Evolutionary conservation across 257 asterid genomes (phyloP).

Genomic region (Pogostemon cablin): DNA sequence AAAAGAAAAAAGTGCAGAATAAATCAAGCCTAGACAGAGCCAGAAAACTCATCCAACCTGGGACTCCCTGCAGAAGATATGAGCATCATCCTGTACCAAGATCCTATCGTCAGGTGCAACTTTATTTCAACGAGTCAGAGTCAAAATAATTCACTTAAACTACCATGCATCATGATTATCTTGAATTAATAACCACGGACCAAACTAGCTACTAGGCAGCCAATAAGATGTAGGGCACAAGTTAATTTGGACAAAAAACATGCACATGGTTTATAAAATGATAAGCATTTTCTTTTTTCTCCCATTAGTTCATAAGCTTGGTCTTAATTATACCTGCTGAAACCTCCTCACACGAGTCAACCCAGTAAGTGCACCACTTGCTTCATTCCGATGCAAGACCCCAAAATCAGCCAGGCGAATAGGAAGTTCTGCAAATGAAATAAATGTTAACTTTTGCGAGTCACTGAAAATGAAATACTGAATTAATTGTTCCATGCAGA

Average conservation of each 20-base stretch:
- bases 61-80: constrained; percentile 97
- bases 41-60: constrained; percentile 59
- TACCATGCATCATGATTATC: too few species aligned
- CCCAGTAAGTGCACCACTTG: constrained; percentile 99
- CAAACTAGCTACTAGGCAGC: constrained; percentile 3
- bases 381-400: constrained; percentile 94
- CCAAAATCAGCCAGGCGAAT: constrained; percentile 98
- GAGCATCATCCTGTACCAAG: constrained; percentile 93
- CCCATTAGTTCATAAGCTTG: not conserved
- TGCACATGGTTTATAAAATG: constrained; percentile 1
- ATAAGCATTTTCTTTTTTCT: constrained; percentile 19
- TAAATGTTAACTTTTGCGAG: constrained; percentile 20
- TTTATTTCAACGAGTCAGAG: constrained; percentile 32
- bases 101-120: constrained; percentile 33
- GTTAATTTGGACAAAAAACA: not conserved
- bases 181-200: not conserved
- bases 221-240: constrained; percentile 15
- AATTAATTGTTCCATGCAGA: not conserved
- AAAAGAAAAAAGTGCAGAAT: constrained; percentile 20
- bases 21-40: constrained; percentile 5
- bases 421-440: constrained; percentile 74
- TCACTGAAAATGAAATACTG: not conserved
- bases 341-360: constrained; percentile 97
- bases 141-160: not conserved
- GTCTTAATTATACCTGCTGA: constrained; percentile 72